phyloP scores from a whole-genome alignment of 352 stramenopile species.

The Globisporangium spinosum region DNA sequence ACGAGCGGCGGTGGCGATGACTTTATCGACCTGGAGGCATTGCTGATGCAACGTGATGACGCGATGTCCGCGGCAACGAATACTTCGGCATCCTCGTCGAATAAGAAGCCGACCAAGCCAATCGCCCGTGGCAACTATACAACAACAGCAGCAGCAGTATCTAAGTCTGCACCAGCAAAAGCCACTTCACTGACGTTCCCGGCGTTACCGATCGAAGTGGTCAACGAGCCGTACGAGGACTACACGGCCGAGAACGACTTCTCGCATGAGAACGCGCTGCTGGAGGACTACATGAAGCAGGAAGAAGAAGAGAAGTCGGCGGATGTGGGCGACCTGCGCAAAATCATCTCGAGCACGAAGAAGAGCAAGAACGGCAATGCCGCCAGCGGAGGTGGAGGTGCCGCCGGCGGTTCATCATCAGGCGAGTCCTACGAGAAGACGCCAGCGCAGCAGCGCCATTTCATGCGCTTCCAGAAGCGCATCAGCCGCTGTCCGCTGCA shows the following conservation, averaged over 20 bases:
- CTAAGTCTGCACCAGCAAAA: neutral
- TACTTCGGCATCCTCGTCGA: constrained; percentile 13
- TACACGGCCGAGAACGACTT: constrained; percentile 62
- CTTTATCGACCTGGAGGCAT: constrained; percentile 52
- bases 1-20: constrained; percentile 18
- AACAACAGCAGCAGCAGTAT: neutral
- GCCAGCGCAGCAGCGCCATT: constrained; percentile 61
- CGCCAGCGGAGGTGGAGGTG: constrained; percentile 6
- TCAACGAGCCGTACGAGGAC: constrained; percentile 74
- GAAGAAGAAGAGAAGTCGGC: constrained; percentile 78
- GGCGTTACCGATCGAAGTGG: constrained; percentile 61
- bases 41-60: constrained; percentile 69
- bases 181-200: constrained; percentile 36
- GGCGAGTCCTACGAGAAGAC: constrained; percentile 82
- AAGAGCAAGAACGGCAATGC: constrained; percentile 26
- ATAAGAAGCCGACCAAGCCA: constrained; percentile 8
- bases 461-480: constrained; percentile 86
- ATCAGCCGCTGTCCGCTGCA: constrained; percentile 74
- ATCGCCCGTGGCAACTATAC: neutral
- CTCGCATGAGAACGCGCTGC: constrained; percentile 63
- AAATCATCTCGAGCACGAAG: constrained; percentile 52
- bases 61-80: constrained; percentile 37
- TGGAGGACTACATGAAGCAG: constrained; percentile 77
- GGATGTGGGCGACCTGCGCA: constrained; percentile 55
- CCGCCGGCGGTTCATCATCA: constrained; percentile 19